Evolutionary conservation across 371 early-diverging fungal species (phyloP).

Genomic region (Circinella minor): DNA sequence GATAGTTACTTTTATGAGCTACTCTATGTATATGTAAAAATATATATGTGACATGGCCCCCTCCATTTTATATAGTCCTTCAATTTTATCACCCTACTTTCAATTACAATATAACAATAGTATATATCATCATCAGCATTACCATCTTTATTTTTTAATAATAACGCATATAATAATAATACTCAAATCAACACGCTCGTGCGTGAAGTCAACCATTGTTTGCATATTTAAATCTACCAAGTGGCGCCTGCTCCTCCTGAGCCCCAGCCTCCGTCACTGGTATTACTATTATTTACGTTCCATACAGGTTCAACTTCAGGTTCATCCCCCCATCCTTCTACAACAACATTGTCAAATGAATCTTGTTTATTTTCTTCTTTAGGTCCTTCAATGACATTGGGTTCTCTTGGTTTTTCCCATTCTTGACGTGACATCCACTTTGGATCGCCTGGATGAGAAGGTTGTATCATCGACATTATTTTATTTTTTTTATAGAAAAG

Average conservation of each 20-base stretch:
- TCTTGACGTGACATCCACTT: conserved; percentile 10
- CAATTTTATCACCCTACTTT: no score
- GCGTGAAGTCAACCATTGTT: no score
- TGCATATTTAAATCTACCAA: no score
- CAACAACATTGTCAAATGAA: background rate
- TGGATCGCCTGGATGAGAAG: conserved; percentile 18
- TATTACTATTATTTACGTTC: background rate
- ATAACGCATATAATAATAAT: no score
- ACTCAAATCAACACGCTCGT: no score
- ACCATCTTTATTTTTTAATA: no score
- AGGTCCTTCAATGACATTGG: background rate
- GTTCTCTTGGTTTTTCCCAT: conserved; percentile 10
- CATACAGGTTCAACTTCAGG: conserved; percentile 5
- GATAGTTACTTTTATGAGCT: no score
- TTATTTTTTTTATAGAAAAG: background rate
- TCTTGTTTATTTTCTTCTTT: background rate
- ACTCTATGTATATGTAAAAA: background rate
- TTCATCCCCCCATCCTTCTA: background rate
- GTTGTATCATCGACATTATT: background rate
- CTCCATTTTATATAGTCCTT: no score
- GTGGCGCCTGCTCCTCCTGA: no score
- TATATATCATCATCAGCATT: no score
- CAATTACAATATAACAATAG: no score
- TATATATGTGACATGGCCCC: background rate
- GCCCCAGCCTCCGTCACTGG: background rate